Conservation (phyloP, 768 basidiomycete genomes). For the Xerocomellus chrysenteron region DNA sequence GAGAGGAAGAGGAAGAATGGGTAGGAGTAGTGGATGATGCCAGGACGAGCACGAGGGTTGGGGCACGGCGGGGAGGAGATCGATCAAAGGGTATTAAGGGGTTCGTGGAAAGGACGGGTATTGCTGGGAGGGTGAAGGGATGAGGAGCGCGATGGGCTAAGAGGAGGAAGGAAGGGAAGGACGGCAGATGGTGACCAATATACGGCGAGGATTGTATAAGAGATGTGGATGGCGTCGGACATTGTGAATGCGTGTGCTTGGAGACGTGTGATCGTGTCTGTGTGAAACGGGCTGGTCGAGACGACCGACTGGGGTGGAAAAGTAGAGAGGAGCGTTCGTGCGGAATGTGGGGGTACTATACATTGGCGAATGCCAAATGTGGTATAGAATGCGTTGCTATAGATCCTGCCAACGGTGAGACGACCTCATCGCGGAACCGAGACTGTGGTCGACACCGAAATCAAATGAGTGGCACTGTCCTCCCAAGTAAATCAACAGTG, state of each 20-base stretch:
- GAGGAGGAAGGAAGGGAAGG: too few relatives aligned
- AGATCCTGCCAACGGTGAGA: background rate
- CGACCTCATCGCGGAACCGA: too few relatives aligned
- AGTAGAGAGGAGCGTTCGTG: constrained; percentile 37
- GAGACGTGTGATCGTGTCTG: too few relatives aligned
- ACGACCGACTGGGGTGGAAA: constrained; percentile 56
- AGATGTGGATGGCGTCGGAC: too few relatives aligned
- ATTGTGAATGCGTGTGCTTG: too few relatives aligned
- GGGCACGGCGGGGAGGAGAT: constrained; percentile 78
- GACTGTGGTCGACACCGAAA: too few relatives aligned
- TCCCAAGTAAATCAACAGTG: too few relatives aligned
- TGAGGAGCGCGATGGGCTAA: too few relatives aligned
- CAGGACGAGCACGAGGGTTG: constrained; percentile 89
- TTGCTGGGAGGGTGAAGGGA: too few relatives aligned
- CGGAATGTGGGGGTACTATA: constrained; percentile 2
- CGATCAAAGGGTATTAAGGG: constrained; percentile 69
- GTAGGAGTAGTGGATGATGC: constrained; percentile 84
- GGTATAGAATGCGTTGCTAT: background rate
- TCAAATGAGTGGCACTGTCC: too few relatives aligned
- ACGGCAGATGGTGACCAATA: too few relatives aligned
- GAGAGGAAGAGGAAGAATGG: constrained; percentile 76
- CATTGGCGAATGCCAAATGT: background rate
- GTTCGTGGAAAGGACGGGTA: constrained; percentile 42
- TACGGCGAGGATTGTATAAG: too few relatives aligned
- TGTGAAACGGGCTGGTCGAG: constrained; percentile 52